A percentile compares a stretch with the other conserved stretches of the same genome.
Evolutionary conservation across 75 land plant genomes (phyloP).

Genomic region (Cunninghamia lanceolata): DNA sequence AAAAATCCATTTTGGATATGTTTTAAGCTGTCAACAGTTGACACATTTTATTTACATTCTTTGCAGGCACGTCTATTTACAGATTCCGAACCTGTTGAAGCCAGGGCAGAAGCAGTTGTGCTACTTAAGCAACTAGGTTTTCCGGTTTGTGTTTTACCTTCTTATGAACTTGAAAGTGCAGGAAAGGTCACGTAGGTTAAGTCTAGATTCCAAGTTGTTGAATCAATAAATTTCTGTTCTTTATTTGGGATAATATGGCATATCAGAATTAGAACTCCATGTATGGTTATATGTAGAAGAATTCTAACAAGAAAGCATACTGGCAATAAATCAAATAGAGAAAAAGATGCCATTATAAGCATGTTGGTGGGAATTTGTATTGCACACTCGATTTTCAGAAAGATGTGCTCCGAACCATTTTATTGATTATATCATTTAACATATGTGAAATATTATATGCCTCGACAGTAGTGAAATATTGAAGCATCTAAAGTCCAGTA

Average conservation of each 20-base stretch:
- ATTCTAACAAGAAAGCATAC: background rate
- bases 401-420: background rate
- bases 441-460: background rate
- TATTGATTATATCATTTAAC: background rate
- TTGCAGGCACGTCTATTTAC: constrained; percentile 73
- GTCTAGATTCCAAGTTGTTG: background rate
- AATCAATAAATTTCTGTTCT: background rate
- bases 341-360: background rate
- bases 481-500: background rate
- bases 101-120: constrained; percentile 89
- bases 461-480: background rate
- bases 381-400: background rate
- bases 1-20: background rate
- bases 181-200: background rate
- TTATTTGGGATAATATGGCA: background rate
- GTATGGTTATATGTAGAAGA: constrained; percentile 2
- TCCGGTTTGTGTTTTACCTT: constrained; percentile 56
- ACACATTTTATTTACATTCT: background rate
- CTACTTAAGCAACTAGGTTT: constrained; percentile 84
- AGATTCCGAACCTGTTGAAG: constrained; percentile 65
- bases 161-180: background rate
- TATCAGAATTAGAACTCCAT: background rate
- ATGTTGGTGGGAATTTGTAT: background rate
- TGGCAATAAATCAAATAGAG: background rate
- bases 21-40: background rate